phyloP scores from a whole-genome alignment of 257 asterid genomes.

The Agastache rugosa region DNA sequence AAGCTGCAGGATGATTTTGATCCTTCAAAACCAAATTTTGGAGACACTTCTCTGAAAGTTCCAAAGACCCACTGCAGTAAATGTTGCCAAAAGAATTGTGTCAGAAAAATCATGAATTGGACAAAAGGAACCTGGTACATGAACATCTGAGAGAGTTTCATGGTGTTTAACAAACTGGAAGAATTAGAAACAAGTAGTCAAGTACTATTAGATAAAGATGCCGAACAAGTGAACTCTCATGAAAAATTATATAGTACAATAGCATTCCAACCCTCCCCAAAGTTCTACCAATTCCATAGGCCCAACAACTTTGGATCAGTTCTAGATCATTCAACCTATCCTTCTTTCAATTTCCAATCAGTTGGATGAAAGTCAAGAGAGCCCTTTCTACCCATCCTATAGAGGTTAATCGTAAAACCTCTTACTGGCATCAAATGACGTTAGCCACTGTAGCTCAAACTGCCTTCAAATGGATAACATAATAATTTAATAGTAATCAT shows the following conservation, averaged over 20 bases:
- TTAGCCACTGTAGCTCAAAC: not conserved
- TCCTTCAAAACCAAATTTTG: constrained; percentile 83
- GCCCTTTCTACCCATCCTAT: not conserved
- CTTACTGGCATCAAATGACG: not conserved
- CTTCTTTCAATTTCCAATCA: not conserved
- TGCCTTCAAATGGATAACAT: not conserved
- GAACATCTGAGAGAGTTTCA: constrained; percentile 19
- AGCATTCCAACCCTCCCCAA: constrained; percentile 8
- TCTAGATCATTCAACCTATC: constrained; percentile 1
- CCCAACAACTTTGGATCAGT: constrained; percentile 1
- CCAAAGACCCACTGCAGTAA: constrained; percentile 74
- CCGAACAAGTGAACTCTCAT: not conserved
- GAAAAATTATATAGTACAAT: constrained; percentile 2
- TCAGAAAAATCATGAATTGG: constrained; percentile 31
- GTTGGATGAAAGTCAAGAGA: not conserved
- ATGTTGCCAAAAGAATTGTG: constrained; percentile 31
- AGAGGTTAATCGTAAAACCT: not conserved
- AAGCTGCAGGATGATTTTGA: constrained; percentile 93
- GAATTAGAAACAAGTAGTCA: not conserved
- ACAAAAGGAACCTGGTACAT: constrained; percentile 21
- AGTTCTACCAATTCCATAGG: not conserved
- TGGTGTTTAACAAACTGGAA: not conserved
- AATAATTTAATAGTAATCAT: not conserved
- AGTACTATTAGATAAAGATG: constrained; percentile 1
- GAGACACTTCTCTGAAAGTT: constrained; percentile 83